Evolutionary conservation across 1,139 yeast species (phyloP).

Genomic region (Kodamaea suecica): DNA sequence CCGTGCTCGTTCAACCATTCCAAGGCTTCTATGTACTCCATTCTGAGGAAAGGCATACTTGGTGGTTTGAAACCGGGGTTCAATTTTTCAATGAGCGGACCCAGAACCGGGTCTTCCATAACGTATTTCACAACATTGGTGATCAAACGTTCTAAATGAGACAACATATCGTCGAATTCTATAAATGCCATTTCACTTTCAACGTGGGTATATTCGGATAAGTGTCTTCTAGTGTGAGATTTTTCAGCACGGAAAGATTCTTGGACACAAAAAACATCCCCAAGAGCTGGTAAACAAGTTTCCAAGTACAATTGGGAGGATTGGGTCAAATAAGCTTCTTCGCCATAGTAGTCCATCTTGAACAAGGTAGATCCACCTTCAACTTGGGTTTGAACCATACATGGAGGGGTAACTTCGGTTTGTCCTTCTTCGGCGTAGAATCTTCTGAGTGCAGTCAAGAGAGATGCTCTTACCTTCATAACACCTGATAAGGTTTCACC

Average conservation of each 20-base stretch:
- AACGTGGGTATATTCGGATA: constrained; percentile 94
- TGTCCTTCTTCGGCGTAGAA: constrained; percentile 73
- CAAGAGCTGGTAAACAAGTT: constrained; percentile 92
- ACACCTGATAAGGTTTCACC: constrained; percentile 95
- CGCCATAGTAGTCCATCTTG: constrained; percentile 91
- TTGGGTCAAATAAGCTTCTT: constrained; percentile 94
- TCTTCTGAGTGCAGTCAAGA: constrained; percentile 70
- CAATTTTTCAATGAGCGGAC: constrained; percentile 83
- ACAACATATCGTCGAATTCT: constrained; percentile 78
- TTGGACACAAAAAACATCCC: constrained; percentile 96
- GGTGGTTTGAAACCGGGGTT: constrained; percentile 91
- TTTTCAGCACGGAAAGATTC: constrained; percentile 99
- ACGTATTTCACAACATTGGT: constrained; percentile 69
- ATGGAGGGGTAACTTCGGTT: constrained; percentile 95
- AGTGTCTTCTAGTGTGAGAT: constrained; percentile 97
- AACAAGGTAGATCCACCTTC: constrained; percentile 98
- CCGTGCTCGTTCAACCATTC: constrained; percentile 97
- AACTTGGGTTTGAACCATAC: constrained; percentile 99
- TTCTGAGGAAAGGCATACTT: constrained; percentile 79
- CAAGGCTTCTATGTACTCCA: constrained; percentile 87
- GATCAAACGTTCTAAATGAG: constrained; percentile 79
- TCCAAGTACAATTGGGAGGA: constrained; percentile 96
- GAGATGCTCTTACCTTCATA: constrained; percentile 88
- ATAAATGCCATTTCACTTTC: constrained; percentile 92
- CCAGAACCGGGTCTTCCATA: constrained; percentile 85